These are phyloP conservation scores for Lupinus albus DNA, from an alignment of 306 rosid genomes.

Conservation along the genomic window DNA sequence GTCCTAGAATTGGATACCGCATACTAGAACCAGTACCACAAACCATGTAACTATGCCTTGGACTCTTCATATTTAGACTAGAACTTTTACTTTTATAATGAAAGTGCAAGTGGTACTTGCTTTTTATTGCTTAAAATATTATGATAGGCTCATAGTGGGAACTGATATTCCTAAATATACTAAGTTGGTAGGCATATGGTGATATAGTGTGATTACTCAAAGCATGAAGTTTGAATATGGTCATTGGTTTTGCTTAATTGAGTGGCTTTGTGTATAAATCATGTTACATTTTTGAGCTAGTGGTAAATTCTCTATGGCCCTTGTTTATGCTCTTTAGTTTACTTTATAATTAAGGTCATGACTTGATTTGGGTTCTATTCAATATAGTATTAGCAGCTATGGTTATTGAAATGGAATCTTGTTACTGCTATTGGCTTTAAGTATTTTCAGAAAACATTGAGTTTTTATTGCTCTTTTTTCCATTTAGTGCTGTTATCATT, in stretches of 20 bases:
- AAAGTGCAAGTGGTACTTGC: constrained; percentile 23
- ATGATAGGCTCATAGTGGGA: constrained; percentile 7
- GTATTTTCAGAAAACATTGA: constrained; percentile 18
- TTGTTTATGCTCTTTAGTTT: too few relatives aligned
- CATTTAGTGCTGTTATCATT: constrained; percentile 22
- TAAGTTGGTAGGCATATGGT: constrained; percentile 4
- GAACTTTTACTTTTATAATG: constrained; percentile 32
- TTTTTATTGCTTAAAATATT: constrained; percentile 30
- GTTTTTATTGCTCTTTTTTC: constrained; percentile 35
- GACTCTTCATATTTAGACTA: constrained; percentile 48
- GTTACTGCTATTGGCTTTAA: background rate
- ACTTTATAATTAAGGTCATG: too few relatives aligned
- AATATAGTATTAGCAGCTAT: background rate
- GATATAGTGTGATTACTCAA: background rate
- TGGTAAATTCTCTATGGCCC: too few relatives aligned
- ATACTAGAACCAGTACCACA: too few relatives aligned
- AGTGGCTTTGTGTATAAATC: constrained; percentile 18
- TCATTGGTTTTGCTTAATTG: constrained; percentile 24
- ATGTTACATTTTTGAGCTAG: background rate
- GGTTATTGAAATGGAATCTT: constrained; percentile 33
- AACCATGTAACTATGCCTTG: too few relatives aligned
- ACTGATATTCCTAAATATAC: constrained; percentile 35
- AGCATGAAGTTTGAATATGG: constrained; percentile 37
- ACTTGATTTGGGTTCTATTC: too few relatives aligned
- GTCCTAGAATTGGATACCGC: too few relatives aligned